Evolutionary conservation across 352 stramenopile genomes (phyloP), one percentile per base, ranked within the genome.

Genomic region (Blastocystis sp.): DNA sequence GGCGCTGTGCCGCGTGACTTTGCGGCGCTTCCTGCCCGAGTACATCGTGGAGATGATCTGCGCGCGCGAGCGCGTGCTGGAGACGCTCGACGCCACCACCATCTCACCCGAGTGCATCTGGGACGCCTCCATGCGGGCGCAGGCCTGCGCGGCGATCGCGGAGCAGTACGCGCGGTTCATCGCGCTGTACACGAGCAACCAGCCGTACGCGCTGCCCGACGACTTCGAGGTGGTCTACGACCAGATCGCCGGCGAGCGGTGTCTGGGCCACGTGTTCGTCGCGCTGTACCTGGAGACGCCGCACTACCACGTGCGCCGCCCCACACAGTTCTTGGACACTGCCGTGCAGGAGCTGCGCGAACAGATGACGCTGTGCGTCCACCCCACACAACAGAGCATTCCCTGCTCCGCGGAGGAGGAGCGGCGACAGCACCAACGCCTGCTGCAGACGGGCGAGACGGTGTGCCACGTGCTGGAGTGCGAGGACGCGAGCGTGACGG

Each of bases 321-420:
- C 74, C 21, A 21, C 43, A 28, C 54, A 68, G 42, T 70, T 84
- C 57, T 2, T 84, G 19, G 74, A 84, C 24, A 42, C 57, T 2
- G 14, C 42, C 40, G 66, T 84, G 74, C 10, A 38, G 6, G 28
- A 52, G 24, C 66, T 84, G 7, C 66, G 28, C n/a, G 10, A 11
- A 2, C 11, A 40, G 14, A 28, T 45, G 14, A 9, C 4, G 45
- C 24, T 45, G 14, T 42, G n/a, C 14, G 54, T 62, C 14, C 24
- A 81, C 38, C 34, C 71, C 10, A 63, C 42, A 9, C 43, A 21
- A 40, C 34, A 65, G 43, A 43, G 19, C 14, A 81, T 81, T 40
- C 71, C 71, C 3, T n/a, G 4, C n/a, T 64, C 38, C n/a, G 71
- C 71, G n/a, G 71, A 81, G 21, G 71, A 65, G n/a, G 71, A 81